phyloP scores from a whole-genome alignment of 1,284 basidiomycete genomes.

The Melampsora abietis-canadensis region DNA sequence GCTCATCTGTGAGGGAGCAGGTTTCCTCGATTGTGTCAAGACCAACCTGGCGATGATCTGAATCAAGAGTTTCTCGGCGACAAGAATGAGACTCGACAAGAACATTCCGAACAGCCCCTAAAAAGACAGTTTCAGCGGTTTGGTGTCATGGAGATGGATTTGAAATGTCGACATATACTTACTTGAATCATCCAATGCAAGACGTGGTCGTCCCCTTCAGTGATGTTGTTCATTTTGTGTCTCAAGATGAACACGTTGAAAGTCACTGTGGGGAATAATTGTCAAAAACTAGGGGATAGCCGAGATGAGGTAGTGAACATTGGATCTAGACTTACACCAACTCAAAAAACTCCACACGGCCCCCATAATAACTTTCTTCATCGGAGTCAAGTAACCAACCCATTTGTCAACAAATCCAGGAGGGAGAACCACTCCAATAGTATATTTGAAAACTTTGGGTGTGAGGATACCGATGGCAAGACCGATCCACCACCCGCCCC shows the following conservation, averaged over 20 bases:
- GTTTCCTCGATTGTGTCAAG: constrained; percentile 21
- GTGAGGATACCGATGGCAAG: constrained; percentile 62
- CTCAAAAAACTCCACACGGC: constrained; percentile 12
- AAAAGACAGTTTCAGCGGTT: constrained; percentile 35
- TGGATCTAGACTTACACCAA: not conserved
- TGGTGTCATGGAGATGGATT: constrained; percentile 15
- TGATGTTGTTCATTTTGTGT: constrained; percentile 34
- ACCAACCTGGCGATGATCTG: constrained; percentile 68
- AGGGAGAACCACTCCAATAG: constrained; percentile 70
- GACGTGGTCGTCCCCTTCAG: not conserved
- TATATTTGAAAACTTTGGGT: constrained; percentile 55
- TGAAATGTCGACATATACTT: not conserved
- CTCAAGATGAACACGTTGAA: constrained; percentile 41
- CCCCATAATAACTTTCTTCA: constrained; percentile 44
- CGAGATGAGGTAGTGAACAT: not conserved
- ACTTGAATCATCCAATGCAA: constrained; percentile 3
- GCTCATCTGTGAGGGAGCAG: constrained; percentile 23
- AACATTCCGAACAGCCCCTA: constrained; percentile 67
- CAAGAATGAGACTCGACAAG: constrained; percentile 68
- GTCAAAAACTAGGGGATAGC: constrained; percentile 19
- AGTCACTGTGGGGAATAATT: constrained; percentile 45
- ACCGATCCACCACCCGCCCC: constrained; percentile 81
- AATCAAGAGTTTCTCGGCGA: constrained; percentile 79
- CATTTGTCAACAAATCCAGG: constrained; percentile 62
- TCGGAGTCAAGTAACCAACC: constrained; percentile 22